Conservation (phyloP, 2,329 filamentous ascomycete genomes). For the Didymosphaeria variabile region DNA sequence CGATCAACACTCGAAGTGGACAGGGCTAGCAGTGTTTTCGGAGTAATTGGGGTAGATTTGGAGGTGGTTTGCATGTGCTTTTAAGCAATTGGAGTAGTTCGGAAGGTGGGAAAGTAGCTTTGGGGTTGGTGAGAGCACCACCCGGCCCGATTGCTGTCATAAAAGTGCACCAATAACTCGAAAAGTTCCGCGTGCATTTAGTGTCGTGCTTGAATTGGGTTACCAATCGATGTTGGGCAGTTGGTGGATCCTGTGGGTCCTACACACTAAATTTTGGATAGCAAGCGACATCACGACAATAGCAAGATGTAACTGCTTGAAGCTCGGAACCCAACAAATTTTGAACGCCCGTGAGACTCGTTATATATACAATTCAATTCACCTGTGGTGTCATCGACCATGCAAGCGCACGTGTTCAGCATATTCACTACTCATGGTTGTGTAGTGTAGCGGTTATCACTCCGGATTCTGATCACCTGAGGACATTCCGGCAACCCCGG, state of each 20-base stretch:
- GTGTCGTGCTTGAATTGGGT: background rate
- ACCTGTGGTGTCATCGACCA: background rate
- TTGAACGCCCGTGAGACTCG: too few relatives aligned
- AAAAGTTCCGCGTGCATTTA: background rate
- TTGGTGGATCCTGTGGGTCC: conserved; percentile 7
- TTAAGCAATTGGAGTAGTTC: background rate
- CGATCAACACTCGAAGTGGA: background rate
- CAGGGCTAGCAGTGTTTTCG: background rate
- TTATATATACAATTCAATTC: background rate
- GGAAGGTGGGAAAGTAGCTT: background rate
- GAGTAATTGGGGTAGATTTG: background rate
- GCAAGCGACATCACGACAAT: background rate
- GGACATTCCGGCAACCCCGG: conserved; percentile 13
- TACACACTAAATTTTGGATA: background rate
- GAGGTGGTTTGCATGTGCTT: background rate
- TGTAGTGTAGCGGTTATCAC: conserved; percentile 15
- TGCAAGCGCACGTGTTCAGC: background rate
- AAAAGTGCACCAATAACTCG: too few relatives aligned
- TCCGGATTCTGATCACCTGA: conserved; percentile 13
- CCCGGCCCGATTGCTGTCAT: background rate
- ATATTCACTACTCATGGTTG: conserved; percentile 7
- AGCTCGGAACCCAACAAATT: background rate
- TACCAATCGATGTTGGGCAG: background rate
- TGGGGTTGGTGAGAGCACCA: background rate
- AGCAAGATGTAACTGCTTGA: background rate